A percentile compares a stretch with the other conserved stretches of the same genome.
Conservation (phyloP, 164 flowering plant species). For the Malania oleifera region DNA sequence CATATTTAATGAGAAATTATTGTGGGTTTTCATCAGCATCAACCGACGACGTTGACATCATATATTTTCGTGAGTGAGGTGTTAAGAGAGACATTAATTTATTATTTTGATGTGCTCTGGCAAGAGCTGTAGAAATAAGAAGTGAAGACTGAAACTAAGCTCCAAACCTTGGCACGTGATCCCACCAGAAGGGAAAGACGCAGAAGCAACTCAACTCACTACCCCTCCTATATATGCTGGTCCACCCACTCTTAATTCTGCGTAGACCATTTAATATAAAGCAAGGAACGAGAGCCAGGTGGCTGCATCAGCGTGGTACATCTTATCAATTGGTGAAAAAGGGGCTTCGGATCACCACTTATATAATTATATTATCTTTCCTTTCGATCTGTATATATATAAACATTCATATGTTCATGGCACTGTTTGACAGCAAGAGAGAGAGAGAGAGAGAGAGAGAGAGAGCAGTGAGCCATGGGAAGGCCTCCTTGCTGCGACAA, state of each 20-base stretch:
- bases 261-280: slow-evolving; percentile 12
- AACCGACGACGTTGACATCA: no score
- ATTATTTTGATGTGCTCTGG: no score
- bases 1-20: no score
- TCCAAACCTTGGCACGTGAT: slow-evolving; percentile 28
- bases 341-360: neutral
- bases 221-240: no score
- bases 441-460: slow-evolving; percentile 7
- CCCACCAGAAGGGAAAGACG: slow-evolving; percentile 5
- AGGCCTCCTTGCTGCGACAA: slow-evolving; percentile 82
- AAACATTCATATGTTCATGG: slow-evolving; percentile 26
- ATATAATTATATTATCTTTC: neutral
- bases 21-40: no score
- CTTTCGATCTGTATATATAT: slow-evolving; percentile 16
- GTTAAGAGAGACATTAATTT: no score
- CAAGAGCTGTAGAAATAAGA: no score
- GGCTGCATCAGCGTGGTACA: slow-evolving; percentile 34
- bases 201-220: slow-evolving; percentile 10
- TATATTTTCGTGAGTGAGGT: no score
- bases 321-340: slow-evolving; percentile 19
- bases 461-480: slow-evolving; percentile 36
- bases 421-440: slow-evolving; percentile 12
- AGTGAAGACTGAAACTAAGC: no score
- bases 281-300: slow-evolving; percentile 18
- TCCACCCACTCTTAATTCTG: slow-evolving; percentile 23